Percentiles rank a stretch among this genome's conserved stretches.
These are phyloP conservation scores for Aspergillus niger DNA, from an alignment of 2,329 filamentous ascomycete genomes.

Conservation along the genomic window DNA sequence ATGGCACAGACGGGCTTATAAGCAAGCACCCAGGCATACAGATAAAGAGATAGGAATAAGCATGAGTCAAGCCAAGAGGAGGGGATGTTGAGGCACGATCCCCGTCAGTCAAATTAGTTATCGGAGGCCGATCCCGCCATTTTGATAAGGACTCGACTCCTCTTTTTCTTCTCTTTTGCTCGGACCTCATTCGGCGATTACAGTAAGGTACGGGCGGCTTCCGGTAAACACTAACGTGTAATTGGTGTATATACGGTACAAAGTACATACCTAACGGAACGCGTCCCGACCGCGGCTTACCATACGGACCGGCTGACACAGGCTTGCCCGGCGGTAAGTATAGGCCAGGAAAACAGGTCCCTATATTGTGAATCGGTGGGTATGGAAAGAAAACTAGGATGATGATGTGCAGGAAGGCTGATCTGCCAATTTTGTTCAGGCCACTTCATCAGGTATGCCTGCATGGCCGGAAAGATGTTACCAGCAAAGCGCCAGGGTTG, in stretches of 20 bases:
- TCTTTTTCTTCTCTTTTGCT: not conserved
- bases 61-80: not conserved
- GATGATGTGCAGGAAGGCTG: not conserved
- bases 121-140: conserved; percentile 1
- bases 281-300: not conserved
- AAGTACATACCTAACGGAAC: not conserved
- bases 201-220: conserved; percentile 1
- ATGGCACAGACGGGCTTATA: not conserved
- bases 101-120: not conserved
- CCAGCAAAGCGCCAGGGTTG: not conserved
- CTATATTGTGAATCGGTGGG: not conserved
- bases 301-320: not conserved
- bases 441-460: not conserved
- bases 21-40: not conserved
- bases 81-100: not conserved
- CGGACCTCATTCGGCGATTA: not conserved
- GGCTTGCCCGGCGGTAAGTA: not conserved
- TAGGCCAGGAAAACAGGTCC: not conserved
- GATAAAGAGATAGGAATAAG: not conserved
- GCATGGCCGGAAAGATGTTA: not conserved
- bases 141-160: not conserved
- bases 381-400: not conserved
- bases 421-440: not conserved
- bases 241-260: not conserved
- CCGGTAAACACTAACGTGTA: not conserved